A percentile compares a stretch with the other conserved stretches of the same genome.
phyloP scores from a whole-genome alignment of 345 rosid genomes.

The Iberis pinnata region DNA sequence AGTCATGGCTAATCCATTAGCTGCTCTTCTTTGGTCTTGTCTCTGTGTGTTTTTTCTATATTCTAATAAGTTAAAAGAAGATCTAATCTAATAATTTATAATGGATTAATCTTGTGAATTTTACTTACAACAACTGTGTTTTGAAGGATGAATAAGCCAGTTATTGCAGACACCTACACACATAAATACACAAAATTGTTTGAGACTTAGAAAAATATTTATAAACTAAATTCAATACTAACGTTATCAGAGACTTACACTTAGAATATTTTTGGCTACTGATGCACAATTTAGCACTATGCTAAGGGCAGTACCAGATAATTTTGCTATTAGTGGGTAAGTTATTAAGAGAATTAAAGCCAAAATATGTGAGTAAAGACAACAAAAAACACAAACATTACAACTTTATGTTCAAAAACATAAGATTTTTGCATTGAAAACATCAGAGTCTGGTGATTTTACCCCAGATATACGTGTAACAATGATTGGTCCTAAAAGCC shows the following conservation, averaged over 20 bases:
- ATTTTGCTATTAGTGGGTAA: constrained; percentile 41
- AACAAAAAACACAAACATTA: constrained; percentile 15
- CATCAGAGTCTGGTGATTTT: constrained; percentile 18
- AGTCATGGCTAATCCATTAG: constrained; percentile 61
- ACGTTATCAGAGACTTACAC: constrained; percentile 42
- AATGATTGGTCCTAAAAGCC: constrained; percentile 52
- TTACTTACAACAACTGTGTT: constrained; percentile 54
- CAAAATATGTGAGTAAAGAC: constrained; percentile 41
- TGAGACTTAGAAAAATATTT: constrained; percentile 1
- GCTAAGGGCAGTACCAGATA: constrained; percentile 55
- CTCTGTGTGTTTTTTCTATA: constrained; percentile 31
- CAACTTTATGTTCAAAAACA: constrained; percentile 2
- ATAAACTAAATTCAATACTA: neutral
- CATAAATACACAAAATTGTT: neutral
- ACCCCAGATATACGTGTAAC: constrained; percentile 63
- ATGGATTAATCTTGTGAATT: neutral
- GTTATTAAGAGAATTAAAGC: constrained; percentile 35
- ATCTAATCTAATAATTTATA: too few species aligned
- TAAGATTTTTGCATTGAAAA: neutral
- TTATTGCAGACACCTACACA: constrained; percentile 39
- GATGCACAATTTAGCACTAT: constrained; percentile 56
- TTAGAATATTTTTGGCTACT: constrained; percentile 46
- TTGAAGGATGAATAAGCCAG: constrained; percentile 57
- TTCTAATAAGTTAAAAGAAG: neutral
- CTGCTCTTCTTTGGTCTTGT: constrained; percentile 56